Evolutionary conservation across 768 basidiomycete species (phyloP).

Genomic region (Pholiota molesta): DNA sequence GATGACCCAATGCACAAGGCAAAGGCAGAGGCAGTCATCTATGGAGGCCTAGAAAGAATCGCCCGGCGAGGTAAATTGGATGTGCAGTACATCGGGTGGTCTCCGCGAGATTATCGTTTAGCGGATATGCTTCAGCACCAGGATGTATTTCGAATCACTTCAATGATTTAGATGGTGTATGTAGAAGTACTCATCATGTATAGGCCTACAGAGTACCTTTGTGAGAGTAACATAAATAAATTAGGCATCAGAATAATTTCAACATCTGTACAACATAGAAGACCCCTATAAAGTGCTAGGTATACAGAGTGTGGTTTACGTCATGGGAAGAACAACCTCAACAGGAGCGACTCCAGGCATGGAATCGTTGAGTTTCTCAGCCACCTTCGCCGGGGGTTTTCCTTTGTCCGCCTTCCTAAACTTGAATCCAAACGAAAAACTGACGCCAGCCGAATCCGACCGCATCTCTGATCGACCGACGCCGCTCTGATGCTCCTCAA

Average conservation of each 20-base stretch:
- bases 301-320: background rate
- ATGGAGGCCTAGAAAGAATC: conserved; percentile 3
- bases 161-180: too few relatives aligned
- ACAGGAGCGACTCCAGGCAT: conserved; percentile 29
- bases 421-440: conserved; percentile 41
- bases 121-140: background rate
- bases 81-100: background rate
- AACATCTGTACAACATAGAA: background rate
- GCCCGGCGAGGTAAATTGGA: conserved; percentile 2
- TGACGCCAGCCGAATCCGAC: conserved; percentile 46
- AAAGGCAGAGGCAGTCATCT: conserved; percentile 5
- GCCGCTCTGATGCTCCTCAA: conserved; percentile 41
- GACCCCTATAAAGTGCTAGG: background rate
- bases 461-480: conserved; percentile 36
- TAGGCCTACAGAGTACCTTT: too few relatives aligned
- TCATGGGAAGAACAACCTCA: conserved; percentile 18
- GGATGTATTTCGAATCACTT: too few relatives aligned
- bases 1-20: too few relatives aligned
- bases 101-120: background rate
- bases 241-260: background rate
- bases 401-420: conserved; percentile 18
- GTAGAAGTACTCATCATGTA: too few relatives aligned
- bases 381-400: background rate
- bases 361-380: conserved; percentile 15
- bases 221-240: background rate